These are phyloP conservation scores for Zygosaccharomyces bailii DNA, from an alignment of 805 yeast species.

Conservation along the genomic window DNA sequence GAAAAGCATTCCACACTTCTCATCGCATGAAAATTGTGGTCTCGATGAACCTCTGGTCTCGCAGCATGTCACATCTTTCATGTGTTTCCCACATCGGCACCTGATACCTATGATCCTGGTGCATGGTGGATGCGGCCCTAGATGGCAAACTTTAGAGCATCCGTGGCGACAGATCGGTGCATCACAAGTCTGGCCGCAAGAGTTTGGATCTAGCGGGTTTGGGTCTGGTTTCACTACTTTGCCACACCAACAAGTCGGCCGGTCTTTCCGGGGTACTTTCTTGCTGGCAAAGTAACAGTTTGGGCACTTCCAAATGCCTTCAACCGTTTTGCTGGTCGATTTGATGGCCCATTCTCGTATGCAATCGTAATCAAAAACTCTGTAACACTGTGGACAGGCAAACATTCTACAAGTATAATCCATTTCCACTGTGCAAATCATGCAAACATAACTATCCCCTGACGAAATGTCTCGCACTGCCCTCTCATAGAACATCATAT, in stretches of 20 bases:
- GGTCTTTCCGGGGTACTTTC: conserved; percentile 52
- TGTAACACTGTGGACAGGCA: conserved; percentile 72
- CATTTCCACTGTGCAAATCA: conserved; percentile 84
- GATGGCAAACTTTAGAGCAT: conserved; percentile 76
- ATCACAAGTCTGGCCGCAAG: conserved; percentile 83
- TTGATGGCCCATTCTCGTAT: conserved; percentile 81
- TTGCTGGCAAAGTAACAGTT: conserved; percentile 47
- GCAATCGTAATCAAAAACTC: conserved; percentile 85
- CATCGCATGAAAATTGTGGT: conserved; percentile 44
- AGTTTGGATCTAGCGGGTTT: conserved; percentile 65
- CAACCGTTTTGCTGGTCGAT: conserved; percentile 61
- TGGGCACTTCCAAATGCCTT: conserved; percentile 81
- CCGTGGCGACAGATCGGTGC: conserved; percentile 66
- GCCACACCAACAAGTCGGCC: conserved; percentile 79
- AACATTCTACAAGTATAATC: conserved; percentile 64
- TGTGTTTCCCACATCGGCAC: conserved; percentile 71
- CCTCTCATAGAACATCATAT: conserved; percentile 32
- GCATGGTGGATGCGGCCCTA: conserved; percentile 84
- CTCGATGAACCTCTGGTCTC: conserved; percentile 68
- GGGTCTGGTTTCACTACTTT: conserved; percentile 62
- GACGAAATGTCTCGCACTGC: conserved; percentile 32
- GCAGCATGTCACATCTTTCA: conserved; percentile 67
- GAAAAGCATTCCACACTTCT: conserved; percentile 54
- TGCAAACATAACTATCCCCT: conserved; percentile 72
- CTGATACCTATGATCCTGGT: conserved; percentile 65